Conservation (phyloP, 2,329 filamentous ascomycete species). For the Beauveria sp. region DNA sequence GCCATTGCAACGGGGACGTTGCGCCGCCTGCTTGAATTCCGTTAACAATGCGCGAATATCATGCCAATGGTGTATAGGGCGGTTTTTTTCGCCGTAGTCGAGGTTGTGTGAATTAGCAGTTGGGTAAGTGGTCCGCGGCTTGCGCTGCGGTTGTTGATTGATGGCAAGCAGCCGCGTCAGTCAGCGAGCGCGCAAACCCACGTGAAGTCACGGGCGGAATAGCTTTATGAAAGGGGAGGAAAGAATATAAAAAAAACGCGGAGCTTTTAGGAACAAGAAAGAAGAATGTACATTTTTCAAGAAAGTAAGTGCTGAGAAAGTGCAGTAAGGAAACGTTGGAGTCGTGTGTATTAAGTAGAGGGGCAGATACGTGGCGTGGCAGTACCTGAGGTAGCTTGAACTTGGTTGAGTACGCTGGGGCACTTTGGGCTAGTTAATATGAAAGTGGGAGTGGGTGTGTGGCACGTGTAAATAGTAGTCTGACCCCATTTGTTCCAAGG, state of each 20-base stretch:
- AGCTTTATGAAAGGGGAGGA: too few species aligned
- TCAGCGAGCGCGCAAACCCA: neutral
- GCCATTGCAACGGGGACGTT: neutral
- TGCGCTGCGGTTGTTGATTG: neutral
- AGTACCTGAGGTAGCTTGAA: too few species aligned
- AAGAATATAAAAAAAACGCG: too few species aligned
- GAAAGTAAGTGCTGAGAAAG: neutral
- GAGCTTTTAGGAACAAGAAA: neutral
- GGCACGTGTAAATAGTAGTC: too few species aligned
- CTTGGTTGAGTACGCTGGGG: too few species aligned
- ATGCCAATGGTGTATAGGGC: neutral
- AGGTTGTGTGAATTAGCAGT: neutral
- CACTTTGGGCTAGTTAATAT: neutral
- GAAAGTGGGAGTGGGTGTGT: neutral
- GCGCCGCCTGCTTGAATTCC: neutral
- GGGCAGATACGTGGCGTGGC: neutral
- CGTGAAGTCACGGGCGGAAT: too few species aligned
- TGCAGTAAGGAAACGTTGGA: neutral
- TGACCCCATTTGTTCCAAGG: constrained; percentile 5
- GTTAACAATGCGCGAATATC: neutral
- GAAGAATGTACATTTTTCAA: neutral
- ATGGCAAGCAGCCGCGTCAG: neutral
- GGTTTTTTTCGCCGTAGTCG: neutral
- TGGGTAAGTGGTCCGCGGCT: neutral
- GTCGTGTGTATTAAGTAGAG: neutral